phyloP scores from a whole-genome alignment of 2,329 filamentous ascomycete genomes.

The Hymenoscyphus salicellus region DNA sequence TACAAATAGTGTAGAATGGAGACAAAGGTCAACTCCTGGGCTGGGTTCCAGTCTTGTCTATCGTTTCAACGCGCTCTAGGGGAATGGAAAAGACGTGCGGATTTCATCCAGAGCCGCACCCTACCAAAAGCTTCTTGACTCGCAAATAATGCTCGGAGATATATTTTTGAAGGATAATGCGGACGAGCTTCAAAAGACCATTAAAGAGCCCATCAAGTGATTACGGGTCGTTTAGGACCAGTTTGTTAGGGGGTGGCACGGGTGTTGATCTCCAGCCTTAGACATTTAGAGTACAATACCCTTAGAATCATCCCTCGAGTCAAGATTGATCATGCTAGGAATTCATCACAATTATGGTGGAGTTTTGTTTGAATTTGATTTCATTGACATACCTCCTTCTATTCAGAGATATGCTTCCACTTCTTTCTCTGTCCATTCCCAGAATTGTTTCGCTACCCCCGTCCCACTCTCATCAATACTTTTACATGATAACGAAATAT shows the following conservation, averaged over 20 bases:
- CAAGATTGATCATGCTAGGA: not conserved
- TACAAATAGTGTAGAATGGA: too few relatives aligned
- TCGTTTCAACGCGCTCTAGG: too few relatives aligned
- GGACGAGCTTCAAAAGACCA: not conserved
- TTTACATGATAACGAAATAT: slow-evolving; percentile 36
- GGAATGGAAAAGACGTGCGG: too few relatives aligned
- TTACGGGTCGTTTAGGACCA: not conserved
- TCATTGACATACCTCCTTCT: not conserved
- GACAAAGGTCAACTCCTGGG: too few relatives aligned
- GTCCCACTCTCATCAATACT: slow-evolving; percentile 39
- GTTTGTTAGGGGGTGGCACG: too few relatives aligned
- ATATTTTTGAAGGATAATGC: too few relatives aligned
- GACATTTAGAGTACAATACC: not conserved
- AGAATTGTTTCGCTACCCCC: slow-evolving; percentile 41
- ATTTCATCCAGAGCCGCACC: too few relatives aligned
- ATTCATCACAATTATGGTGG: not conserved
- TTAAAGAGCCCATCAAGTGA: not conserved
- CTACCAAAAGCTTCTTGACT: too few relatives aligned
- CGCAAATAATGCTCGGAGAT: too few relatives aligned
- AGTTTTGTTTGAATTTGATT: not conserved
- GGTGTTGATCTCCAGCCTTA: not conserved
- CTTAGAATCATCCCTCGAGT: not conserved
- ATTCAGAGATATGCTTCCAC: slow-evolving; percentile 28
- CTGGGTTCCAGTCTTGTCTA: too few relatives aligned
- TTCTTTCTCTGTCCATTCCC: slow-evolving; percentile 46